Evolutionary conservation across 179 eudicot genomes (phyloP), one percentile per base, ranked within the genome.

Genomic region (Spergularia azorica): DNA sequence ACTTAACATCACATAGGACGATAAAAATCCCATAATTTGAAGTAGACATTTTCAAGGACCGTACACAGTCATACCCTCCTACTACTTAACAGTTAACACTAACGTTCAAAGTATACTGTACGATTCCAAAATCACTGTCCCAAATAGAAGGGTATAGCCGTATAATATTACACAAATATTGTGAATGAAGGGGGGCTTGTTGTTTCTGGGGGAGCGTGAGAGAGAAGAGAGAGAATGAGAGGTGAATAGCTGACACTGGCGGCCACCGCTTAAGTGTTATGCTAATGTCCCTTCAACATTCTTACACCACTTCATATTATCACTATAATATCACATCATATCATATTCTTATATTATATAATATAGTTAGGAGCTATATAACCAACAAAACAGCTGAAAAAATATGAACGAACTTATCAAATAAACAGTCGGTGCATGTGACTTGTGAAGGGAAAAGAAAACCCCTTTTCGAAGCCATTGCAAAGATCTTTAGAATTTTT

Each of bases 241-340:
- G 13, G 58, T 67, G 73, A 67, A 48, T 76, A 41, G 79, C 50
- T 69, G 20, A 69, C 32, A 18, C 41, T 67, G 79, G 79, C 79
- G 79, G 74, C 79, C 79, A 77, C 74, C 79, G 74, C 74, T 70
- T 21, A 15, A 36, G 17, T 71, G 65, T 59, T 68, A 38, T n/a
- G 46, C 75, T 58, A 38, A 60, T n/a, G 43, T 56, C 58, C 21
- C 63, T 71, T 59, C 74, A 52, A 52, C 41, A 21, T 54, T 70
- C 41, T 50, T 51, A 9, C 39, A 50, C 58, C 11, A 51, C 39
- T 21, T 15, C 17, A 32, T 3, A 56, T 20, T 14, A 43, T 38
- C n/a, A 46, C 12, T 36, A 36, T 36, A 36, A 36, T 36, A 36
- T 36, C 39, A 36, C 39, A 36, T 36, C 36, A 56, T 69, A 54